Base-by-base conservation (phyloP, 2,329 filamentous ascomycete genomes). In the Pseudogymnoascus sp. region DNA sequence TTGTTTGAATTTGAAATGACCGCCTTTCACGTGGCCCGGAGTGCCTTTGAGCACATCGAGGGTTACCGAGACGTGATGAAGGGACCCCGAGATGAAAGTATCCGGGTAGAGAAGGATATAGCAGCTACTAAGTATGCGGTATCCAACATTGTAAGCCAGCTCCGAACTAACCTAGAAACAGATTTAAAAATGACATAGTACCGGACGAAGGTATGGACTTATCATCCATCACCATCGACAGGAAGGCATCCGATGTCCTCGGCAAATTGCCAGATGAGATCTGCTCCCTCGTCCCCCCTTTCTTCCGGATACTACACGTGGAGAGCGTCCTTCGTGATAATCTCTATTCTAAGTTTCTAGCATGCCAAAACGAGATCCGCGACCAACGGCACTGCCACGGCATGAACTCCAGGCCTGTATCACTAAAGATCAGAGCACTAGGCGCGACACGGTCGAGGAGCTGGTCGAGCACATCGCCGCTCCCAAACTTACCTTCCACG, bases 401-500 rank as follows among this genome's bases (percentile, higher is more conserved):
- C 22, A 33, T 23, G 25, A 64, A 5, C 62, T 72, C 1, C 61
- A 60, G 22, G 22, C 64, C 25, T 68, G 64, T 61, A 65, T 70
- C 36, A 61, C 60, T 0, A 60, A 58, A 5, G 28, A 14, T 33
- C 14, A 38, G 11, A 14, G 58, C 39, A 63, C 62, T 7, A 61
- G 36, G 22, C 62, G 60, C 42, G 62, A 55, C 28, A 67, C 61
- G 5, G 70, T 67, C 9, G 70, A 75, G 49, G 70, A 73, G 28
- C 65, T 77, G 4, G 68, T 76, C 0, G 70, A 77, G 16, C 69
- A 76, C 42, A 69, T 80, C 22, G 63, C 69, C 9, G 69, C 68
- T 30, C 74, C 75, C 3, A 67, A 67, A 9, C 64, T 77, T 11
- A 78, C 75, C 1, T 80, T 75, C 62, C 76, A 80, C 66, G 75